Evolutionary conservation across 1,284 basidiomycete genomes (phyloP).

Genomic region (Golubevia sp.): DNA sequence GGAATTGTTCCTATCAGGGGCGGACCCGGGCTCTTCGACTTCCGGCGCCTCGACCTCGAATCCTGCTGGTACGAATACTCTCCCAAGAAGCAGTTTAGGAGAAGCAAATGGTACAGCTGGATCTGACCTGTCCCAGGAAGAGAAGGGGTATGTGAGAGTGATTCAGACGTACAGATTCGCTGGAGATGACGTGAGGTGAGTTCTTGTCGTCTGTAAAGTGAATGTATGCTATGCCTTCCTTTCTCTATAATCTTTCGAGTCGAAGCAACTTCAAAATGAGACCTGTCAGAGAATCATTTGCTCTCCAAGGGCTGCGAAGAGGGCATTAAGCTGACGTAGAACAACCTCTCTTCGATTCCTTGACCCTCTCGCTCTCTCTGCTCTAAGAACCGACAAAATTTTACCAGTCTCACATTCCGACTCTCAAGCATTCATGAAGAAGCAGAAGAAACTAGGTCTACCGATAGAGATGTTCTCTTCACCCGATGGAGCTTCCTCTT

Average conservation of each 20-base stretch:
- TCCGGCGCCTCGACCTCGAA: background rate
- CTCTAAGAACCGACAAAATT: constrained; percentile 9
- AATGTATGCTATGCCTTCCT: too few relatives aligned
- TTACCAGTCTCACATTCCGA: constrained; percentile 37
- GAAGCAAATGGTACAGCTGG: background rate
- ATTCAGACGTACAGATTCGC: constrained; percentile 34
- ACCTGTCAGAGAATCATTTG: too few relatives aligned
- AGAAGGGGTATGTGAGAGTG: constrained; percentile 25
- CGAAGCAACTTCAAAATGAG: too few relatives aligned
- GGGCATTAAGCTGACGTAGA: too few relatives aligned
- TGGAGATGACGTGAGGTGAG: constrained; percentile 17
- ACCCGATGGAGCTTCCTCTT: background rate
- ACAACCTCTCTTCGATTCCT: background rate
- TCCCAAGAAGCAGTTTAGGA: too few relatives aligned
- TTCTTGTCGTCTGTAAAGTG: background rate
- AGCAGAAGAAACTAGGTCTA: background rate
- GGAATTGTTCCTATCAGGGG: background rate
- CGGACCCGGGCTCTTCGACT: background rate
- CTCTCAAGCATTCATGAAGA: constrained; percentile 25
- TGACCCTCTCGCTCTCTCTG: background rate
- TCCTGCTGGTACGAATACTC: background rate
- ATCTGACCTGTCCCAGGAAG: background rate
- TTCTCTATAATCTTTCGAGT: too few relatives aligned
- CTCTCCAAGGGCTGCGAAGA: too few relatives aligned
- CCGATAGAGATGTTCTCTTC: background rate